Evolutionary conservation across 352 stramenopile species (phyloP).

Genomic region (Blastocystis sp.): DNA sequence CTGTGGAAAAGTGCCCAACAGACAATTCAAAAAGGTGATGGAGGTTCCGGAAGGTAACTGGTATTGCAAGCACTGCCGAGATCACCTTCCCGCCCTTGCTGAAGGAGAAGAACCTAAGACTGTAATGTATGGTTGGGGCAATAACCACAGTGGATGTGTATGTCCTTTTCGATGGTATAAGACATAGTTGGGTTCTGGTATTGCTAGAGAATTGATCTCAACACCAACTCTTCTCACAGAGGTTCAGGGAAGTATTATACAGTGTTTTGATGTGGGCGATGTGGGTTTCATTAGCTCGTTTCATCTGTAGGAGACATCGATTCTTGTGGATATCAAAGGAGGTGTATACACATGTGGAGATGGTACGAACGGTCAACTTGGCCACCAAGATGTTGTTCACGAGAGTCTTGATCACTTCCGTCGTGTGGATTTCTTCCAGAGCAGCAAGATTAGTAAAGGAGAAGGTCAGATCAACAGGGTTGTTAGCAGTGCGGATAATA

Average conservation of each 20-base stretch:
- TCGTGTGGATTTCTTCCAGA: constrained; percentile 46
- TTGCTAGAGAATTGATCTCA: neutral
- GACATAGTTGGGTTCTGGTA: neutral
- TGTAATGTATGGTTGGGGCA: constrained; percentile 54
- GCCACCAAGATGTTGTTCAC: constrained; percentile 44
- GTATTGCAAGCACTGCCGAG: constrained; percentile 61
- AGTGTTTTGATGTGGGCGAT: neutral
- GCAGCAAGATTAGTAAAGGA: constrained; percentile 47
- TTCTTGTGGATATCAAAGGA: neutral
- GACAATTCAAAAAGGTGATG: constrained; percentile 47
- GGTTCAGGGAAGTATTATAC: neutral
- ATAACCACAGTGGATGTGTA: constrained; percentile 17
- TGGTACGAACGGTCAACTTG: neutral
- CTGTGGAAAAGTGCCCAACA: constrained; percentile 49
- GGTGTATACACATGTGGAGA: constrained; percentile 43
- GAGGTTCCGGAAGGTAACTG: constrained; percentile 38
- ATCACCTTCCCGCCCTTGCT: constrained; percentile 30
- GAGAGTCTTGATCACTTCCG: constrained; percentile 50
- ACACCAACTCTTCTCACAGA: neutral
- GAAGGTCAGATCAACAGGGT: constrained; percentile 3
- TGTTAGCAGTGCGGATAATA: neutral
- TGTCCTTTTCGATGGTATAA: neutral
- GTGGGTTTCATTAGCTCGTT: neutral
- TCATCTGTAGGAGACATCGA: neutral
- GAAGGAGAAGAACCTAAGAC: constrained; percentile 25